Percentiles rank a stretch among this genome's conserved stretches.
Evolutionary conservation across 371 early-diverging fungal species (phyloP).

Genomic region (Mucor sp.): DNA sequence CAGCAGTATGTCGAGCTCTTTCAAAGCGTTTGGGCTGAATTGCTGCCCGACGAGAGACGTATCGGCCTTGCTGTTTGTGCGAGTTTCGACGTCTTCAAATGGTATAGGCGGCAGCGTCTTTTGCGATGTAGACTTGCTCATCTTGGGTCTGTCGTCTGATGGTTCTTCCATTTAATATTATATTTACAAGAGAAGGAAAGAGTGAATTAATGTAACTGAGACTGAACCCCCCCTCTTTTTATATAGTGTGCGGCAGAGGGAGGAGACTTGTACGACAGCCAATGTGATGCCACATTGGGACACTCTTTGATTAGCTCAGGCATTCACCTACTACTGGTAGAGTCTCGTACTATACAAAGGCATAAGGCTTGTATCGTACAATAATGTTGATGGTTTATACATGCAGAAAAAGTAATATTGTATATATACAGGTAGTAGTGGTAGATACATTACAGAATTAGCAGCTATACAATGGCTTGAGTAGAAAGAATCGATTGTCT

Average conservation of each 20-base stretch:
- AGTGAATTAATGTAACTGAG: background rate
- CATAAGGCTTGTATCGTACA: too few relatives aligned
- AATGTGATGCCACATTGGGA: too few relatives aligned
- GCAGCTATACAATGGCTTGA: background rate
- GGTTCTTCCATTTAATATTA: background rate
- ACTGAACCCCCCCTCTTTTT: background rate
- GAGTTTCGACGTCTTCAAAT: background rate
- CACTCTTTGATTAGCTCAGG: too few relatives aligned
- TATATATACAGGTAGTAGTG: background rate
- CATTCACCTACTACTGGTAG: too few relatives aligned
- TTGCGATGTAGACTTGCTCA: constrained; percentile 1
- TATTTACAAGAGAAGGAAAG: background rate
- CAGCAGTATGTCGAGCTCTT: constrained; percentile 38
- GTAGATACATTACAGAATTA: too few relatives aligned
- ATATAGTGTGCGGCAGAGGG: background rate
- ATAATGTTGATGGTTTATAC: background rate
- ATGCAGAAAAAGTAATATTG: background rate
- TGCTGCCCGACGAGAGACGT: background rate
- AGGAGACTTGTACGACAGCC: background rate
- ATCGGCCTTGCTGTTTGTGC: background rate
- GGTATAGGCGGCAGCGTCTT: constrained; percentile 24
- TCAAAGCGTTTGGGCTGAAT: constrained; percentile 12
- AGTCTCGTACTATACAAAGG: too few relatives aligned
- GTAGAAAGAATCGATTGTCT: background rate
- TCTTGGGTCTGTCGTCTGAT: background rate